A percentile compares a stretch with the other conserved stretches of the same genome.
Conservation (phyloP, 2,329 filamentous ascomycete genomes). For the Colletotrichum sp. region DNA sequence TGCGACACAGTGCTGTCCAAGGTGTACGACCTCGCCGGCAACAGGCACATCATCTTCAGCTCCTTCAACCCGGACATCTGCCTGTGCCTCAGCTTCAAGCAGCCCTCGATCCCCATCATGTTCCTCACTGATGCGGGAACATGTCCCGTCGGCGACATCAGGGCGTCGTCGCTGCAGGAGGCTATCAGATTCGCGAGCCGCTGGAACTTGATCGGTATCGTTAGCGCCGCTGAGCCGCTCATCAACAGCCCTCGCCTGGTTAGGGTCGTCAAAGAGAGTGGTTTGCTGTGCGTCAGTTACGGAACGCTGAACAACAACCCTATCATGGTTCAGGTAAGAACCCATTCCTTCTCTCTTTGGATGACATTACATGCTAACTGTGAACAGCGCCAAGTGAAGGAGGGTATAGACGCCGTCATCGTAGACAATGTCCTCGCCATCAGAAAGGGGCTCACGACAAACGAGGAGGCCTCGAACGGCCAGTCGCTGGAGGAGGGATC, state of each 20-base stretch:
- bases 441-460: slow-evolving; percentile 79
- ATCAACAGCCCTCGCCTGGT: slow-evolving; percentile 90
- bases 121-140: slow-evolving; percentile 92
- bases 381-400: slow-evolving; percentile 80
- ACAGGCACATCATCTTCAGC: slow-evolving; percentile 94
- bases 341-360: background rate
- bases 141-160: slow-evolving; percentile 82
- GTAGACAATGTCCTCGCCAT: slow-evolving; percentile 95
- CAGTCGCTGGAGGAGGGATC: slow-evolving; percentile 21
- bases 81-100: slow-evolving; percentile 92
- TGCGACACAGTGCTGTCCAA: slow-evolving; percentile 90
- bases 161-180: slow-evolving; percentile 91
- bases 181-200: slow-evolving; percentile 92
- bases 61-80: slow-evolving; percentile 98
- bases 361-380: background rate
- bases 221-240: slow-evolving; percentile 85
- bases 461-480: slow-evolving; percentile 24
- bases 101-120: slow-evolving; percentile 93
- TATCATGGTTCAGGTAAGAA: slow-evolving; percentile 77
- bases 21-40: slow-evolving; percentile 84
- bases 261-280: slow-evolving; percentile 90
- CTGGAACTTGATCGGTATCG: slow-evolving; percentile 94
- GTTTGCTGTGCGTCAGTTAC: slow-evolving; percentile 93
- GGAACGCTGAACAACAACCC: slow-evolving; percentile 90
- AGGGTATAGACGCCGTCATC: slow-evolving; percentile 97